Evolutionary conservation across 2,329 filamentous ascomycete genomes (phyloP), one percentile per base, ranked within the genome.

Genomic region (Ustulina deusta): DNA sequence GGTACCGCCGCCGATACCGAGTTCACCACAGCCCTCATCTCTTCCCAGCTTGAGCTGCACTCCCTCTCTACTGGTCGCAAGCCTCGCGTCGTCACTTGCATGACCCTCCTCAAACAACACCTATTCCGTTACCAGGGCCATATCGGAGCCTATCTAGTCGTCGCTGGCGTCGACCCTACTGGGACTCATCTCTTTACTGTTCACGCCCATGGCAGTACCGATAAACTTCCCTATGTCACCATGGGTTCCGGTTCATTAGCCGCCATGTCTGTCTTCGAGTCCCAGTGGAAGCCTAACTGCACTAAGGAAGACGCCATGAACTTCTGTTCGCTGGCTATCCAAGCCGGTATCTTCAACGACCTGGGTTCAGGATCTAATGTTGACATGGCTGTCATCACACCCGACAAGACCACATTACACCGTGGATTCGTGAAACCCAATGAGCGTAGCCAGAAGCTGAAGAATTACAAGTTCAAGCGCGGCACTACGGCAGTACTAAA

Each of bases 41-140:
- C 94, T 78, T 99, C 96, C 73, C 96, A 98, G 85, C 91, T 99
- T 80, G 96, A 99, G 85, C 90, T 99, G 69, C 96, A 99, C 86
- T 89, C 95, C 63, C 91, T 99, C 76, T 97, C 94, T 64, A 98
- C 96, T 34, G 95, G 95, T 81, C 95, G 96, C 81, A 94, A 96
- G 82, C 95, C 96, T 68, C 94, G 96, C 79, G 97, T 99, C 75
- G 94, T 97, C 74, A 99, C 96, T 71, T 97, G 94, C 87, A 99
- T 99, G 96, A 99, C 96, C 59, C 91, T 99, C 86, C 91, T 99
- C 73, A 99, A 99, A 87, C 96, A 99, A 84, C 96, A 99, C 82
- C 92, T 99, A 71, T 99, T 99, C 91, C 91, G 93, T 76, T 93
- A 99, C 86, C 96, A 99, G 82, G 96, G 96, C 74, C 89, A 99